phyloP scores from a whole-genome alignment of 1,139 yeast species.

The Yamadazyma diospyri region DNA sequence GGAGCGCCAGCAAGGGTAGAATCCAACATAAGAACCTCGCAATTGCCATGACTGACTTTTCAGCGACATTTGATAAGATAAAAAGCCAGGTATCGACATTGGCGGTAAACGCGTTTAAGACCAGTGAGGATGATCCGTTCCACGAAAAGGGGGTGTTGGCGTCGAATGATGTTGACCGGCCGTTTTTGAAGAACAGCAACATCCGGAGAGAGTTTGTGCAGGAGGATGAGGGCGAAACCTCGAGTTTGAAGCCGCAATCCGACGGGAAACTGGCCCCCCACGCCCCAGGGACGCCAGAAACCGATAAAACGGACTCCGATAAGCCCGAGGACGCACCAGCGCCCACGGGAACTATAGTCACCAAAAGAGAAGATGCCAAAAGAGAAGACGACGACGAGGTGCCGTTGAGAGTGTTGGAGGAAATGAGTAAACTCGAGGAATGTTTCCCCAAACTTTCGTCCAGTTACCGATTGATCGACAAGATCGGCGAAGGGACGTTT shows the following conservation, averaged over 20 bases:
- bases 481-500: conserved; percentile 95
- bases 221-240: conserved; percentile 1
- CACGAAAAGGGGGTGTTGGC: conserved; percentile 18
- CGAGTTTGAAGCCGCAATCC: conserved; percentile 1
- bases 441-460: conserved; percentile 61
- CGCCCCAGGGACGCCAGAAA: not conserved
- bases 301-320: not conserved
- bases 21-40: too few species aligned
- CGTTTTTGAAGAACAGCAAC: conserved; percentile 8
- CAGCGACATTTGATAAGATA: conserved; percentile 16
- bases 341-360: not conserved
- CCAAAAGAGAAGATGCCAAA: conserved; percentile 11
- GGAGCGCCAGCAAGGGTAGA: too few species aligned
- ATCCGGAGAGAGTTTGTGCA: not conserved
- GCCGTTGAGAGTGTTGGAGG: conserved; percentile 55
- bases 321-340: not conserved
- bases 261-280: conserved; percentile 9
- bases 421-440: conserved; percentile 59
- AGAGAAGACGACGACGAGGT: conserved; percentile 42
- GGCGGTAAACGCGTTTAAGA: conserved; percentile 13
- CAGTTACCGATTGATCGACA: conserved; percentile 67
- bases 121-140: conserved; percentile 30
- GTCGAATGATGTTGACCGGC: conserved; percentile 5
- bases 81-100: conserved; percentile 15
- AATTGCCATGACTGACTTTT: conserved; percentile 19